These are phyloP conservation scores for Coniella vitis DNA, from an alignment of 2,329 filamentous ascomycete species.

Conservation along the genomic window DNA sequence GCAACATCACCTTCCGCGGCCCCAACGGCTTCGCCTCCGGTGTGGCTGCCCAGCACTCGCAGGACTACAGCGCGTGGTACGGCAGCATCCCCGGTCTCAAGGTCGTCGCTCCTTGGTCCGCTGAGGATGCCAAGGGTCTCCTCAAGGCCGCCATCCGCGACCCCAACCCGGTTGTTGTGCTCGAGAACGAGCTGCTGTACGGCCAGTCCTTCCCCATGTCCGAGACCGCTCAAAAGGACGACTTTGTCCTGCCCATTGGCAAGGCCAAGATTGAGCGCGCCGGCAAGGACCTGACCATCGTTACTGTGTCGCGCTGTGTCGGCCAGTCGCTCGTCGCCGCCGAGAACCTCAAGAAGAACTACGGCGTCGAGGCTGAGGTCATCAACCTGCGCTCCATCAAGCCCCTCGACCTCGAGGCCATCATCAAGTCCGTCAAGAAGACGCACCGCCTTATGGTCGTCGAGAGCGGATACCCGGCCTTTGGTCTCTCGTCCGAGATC, in stretches of 20 bases:
- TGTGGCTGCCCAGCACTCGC: conserved; percentile 95
- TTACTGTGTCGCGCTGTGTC: conserved; percentile 90
- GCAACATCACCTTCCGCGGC: conserved; percentile 98
- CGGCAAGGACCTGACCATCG: conserved; percentile 93
- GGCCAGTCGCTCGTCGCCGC: conserved; percentile 85
- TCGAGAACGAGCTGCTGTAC: conserved; percentile 89
- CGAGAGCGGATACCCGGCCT: conserved; percentile 94
- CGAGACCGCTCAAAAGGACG: conserved; percentile 88
- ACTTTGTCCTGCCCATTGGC: conserved; percentile 95
- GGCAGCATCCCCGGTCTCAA: conserved; percentile 96
- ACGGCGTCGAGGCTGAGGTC: conserved; percentile 91
- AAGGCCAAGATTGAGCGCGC: conserved; percentile 98
- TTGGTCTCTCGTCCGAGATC: conserved; percentile 87
- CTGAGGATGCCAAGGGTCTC: conserved; percentile 97
- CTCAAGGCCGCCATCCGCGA: conserved; percentile 97
- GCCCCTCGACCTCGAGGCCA: conserved; percentile 90
- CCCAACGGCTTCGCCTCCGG: conserved; percentile 96
- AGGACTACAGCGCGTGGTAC: conserved; percentile 99
- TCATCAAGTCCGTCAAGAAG: conserved; percentile 98
- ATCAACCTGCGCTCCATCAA: conserved; percentile 98
- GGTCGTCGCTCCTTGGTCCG: conserved; percentile 92
- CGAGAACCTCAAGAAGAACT: conserved; percentile 89
- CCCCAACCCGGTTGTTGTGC: conserved; percentile 89
- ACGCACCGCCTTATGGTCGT: conserved; percentile 85
- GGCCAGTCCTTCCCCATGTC: conserved; percentile 95